Evolutionary conservation across 495 filamentous ascomycete genomes (phyloP).

Genomic region (Podospora pseudocomata): DNA sequence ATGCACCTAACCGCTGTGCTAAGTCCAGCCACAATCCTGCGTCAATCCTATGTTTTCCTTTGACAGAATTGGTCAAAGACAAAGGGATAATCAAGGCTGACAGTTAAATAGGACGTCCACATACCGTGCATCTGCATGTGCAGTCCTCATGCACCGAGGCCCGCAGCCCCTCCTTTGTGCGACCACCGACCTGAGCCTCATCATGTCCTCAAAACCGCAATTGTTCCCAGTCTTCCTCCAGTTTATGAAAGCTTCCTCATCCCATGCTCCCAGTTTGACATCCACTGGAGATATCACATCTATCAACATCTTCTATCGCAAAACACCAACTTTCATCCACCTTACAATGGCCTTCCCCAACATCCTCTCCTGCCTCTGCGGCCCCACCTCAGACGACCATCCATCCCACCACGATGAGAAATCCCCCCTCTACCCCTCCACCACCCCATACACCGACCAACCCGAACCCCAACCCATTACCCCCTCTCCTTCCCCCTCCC

Average conservation of each 20-base stretch:
- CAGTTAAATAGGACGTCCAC: neutral
- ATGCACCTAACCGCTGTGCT: neutral
- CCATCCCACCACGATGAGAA: neutral
- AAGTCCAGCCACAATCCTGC: neutral
- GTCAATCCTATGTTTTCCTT: neutral
- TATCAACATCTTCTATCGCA: neutral
- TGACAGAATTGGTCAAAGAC: neutral
- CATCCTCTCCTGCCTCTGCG: constrained; percentile 5
- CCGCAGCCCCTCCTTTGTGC: neutral
- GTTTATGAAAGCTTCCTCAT: neutral
- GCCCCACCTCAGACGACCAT: neutral
- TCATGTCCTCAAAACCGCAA: neutral
- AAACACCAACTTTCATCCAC: neutral
- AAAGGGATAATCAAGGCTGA: neutral
- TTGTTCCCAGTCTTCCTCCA: neutral
- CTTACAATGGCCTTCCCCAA: neutral
- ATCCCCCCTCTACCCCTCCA: neutral
- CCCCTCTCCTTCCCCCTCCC: too few species aligned
- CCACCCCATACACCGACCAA: neutral
- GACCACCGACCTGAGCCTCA: neutral
- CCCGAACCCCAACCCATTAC: neutral
- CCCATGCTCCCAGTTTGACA: neutral
- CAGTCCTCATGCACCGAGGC: neutral
- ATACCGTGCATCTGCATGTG: neutral
- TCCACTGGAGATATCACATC: neutral